Evolutionary conservation across 1,284 basidiomycete species (phyloP), one percentile per base, ranked within the genome.

Genomic region (Trametes hirsuta): DNA sequence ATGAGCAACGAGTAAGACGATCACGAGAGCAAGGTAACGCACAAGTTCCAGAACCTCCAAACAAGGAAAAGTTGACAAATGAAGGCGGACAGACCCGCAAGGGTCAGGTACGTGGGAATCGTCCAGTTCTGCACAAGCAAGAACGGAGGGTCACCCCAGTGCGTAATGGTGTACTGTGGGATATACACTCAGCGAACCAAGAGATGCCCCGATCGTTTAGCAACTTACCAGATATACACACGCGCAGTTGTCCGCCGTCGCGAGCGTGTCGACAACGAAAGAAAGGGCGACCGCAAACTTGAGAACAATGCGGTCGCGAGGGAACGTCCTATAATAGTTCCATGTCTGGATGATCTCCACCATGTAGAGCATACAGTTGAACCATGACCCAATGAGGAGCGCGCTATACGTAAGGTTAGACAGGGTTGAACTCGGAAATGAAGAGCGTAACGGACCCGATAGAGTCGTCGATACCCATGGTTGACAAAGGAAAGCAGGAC

Each of bases 381-480:
- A 50, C 48, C 48, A 50, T 22, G 48, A 39, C 36, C 48, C 48
- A 37, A 50, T 50, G 21, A 50, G 48, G 48, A 50, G 48, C 36
- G 48, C 48, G 21, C 48, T 50, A 22, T 6, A 25, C 21, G 6
- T 6, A 8, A 11, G 5, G 4, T 50, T 8, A 39, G 21, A 14
- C 5, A 25, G 36, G 10, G 25, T 8, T 3, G 1, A 25, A 12
- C 9, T 6, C 11, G 12, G 15, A 14, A 15, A 37, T 22, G 21
- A 15, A 11, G 22, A 9, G 8, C 18, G 21, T 34, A 9, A 40
- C 48, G 37, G 22, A 50, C 48, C 48, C 48, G 48, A 50, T 35
- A 22, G 48, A 50, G 36, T 40, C 21, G 48, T 50, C 48, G 22
- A 50, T 37, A 37, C 48, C 48, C 48, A 50, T 50, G 36, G 48